Conservation (phyloP, 208 protist species). For the Trypanosoma mega region DNA sequence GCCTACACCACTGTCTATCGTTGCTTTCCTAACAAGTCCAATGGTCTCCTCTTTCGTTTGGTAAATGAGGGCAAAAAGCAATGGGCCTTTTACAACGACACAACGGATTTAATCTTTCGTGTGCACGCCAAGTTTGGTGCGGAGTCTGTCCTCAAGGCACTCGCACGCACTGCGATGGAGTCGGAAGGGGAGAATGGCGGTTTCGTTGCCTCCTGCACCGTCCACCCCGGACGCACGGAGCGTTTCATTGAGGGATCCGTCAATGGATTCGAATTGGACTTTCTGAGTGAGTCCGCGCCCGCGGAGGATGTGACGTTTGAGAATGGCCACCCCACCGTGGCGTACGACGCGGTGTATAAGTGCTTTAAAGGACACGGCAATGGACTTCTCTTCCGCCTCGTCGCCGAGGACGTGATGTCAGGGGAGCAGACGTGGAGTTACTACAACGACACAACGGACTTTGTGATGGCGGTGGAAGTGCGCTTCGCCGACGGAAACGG, state of each 20-base stretch:
- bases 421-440: conserved; percentile 63
- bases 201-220: conserved; percentile 9
- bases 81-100: conserved; percentile 89
- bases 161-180: conserved; percentile 32
- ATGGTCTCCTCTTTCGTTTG: conserved; percentile 83
- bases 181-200: conserved; percentile 23
- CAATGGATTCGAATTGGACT: conserved; percentile 42
- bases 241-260: conserved; percentile 36
- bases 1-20: conserved; percentile 50
- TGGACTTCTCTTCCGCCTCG: conserved; percentile 81
- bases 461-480: conserved; percentile 55
- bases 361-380: conserved; percentile 81
- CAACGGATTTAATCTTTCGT: conserved; percentile 40
- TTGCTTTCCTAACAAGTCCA: conserved; percentile 76
- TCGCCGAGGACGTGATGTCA: conserved; percentile 41
- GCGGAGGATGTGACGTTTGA: conserved; percentile 50
- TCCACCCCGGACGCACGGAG: conserved; percentile 34
- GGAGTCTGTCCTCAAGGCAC: conserved; percentile 39
- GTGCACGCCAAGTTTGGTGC: conserved; percentile 29
- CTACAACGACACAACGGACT: conserved; percentile 85
- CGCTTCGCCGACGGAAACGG: conserved; percentile 30
- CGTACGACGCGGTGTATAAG: conserved; percentile 68
- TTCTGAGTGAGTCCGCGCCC: conserved; percentile 54
- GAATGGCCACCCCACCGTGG: conserved; percentile 43
- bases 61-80: conserved; percentile 45